These are phyloP conservation scores for Globisporangium emineosum DNA, from an alignment of 352 stramenopile species.

Conservation along the genomic window DNA sequence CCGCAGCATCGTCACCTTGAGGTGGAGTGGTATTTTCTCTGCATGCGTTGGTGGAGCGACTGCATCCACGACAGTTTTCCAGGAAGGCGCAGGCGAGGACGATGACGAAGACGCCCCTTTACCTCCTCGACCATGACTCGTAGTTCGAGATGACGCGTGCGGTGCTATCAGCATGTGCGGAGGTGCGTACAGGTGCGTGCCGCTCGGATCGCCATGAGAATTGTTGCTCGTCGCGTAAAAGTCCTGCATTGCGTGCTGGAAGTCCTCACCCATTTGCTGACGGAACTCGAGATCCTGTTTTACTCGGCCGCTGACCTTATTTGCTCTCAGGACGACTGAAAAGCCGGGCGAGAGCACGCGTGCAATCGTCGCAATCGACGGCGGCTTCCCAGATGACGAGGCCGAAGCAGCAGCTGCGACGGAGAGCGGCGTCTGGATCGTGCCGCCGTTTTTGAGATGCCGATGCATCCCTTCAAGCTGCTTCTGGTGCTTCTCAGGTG, in stretches of 20 bases:
- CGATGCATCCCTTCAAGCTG: slow-evolving; percentile 47
- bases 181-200: background rate
- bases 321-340: background rate
- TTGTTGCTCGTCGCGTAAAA: slow-evolving; percentile 33
- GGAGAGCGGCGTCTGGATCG: slow-evolving; percentile 37
- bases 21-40: slow-evolving; percentile 48
- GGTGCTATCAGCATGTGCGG: background rate
- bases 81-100: background rate
- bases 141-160: background rate
- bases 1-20: slow-evolving; percentile 53
- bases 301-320: slow-evolving; percentile 12
- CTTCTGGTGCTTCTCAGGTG: slow-evolving; percentile 28
- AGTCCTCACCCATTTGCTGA: slow-evolving; percentile 46
- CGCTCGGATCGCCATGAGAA: background rate
- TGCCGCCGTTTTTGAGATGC: slow-evolving; percentile 58
- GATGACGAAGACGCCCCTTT: background rate
- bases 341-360: slow-evolving; percentile 4
- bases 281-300: slow-evolving; percentile 33
- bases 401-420: background rate
- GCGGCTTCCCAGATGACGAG: background rate
- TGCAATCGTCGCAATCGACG: slow-evolving; percentile 12
- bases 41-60: slow-evolving; percentile 6
- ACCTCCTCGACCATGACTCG: background rate
- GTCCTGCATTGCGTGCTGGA: slow-evolving; percentile 59
- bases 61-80: slow-evolving; percentile 6